These are phyloP conservation scores for Phytophthora chlamydospora DNA, from an alignment of 352 stramenopile genomes.

Conservation along the genomic window DNA sequence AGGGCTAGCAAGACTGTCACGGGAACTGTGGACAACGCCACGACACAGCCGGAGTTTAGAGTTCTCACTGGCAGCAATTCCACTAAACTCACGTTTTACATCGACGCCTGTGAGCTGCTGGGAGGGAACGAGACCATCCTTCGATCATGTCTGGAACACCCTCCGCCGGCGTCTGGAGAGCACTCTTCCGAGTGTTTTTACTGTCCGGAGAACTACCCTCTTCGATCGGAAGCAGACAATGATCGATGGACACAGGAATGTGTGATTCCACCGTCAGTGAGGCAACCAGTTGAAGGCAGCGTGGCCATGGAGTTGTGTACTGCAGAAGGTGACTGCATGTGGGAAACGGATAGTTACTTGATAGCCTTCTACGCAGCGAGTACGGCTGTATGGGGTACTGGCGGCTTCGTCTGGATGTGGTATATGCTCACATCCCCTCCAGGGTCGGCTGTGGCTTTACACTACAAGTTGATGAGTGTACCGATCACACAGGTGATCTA, in stretches of 20 bases:
- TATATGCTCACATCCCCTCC: constrained; percentile 42
- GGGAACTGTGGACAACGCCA: constrained; percentile 16
- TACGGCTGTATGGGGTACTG: constrained; percentile 35
- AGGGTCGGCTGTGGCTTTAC: constrained; percentile 47
- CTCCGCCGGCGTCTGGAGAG: not conserved
- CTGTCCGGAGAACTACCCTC: constrained; percentile 40
- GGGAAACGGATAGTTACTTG: constrained; percentile 19
- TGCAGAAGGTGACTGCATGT: constrained; percentile 41
- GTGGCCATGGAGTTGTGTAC: constrained; percentile 58
- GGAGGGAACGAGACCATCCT: constrained; percentile 44
- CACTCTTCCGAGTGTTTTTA: constrained; percentile 40
- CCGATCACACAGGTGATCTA: constrained; percentile 45
- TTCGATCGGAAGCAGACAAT: not conserved
- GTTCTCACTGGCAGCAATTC: constrained; percentile 20
- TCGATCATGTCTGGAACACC: constrained; percentile 47
- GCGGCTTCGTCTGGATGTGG: constrained; percentile 37
- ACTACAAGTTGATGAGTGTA: constrained; percentile 52
- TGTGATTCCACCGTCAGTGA: constrained; percentile 23
- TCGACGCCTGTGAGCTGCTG: constrained; percentile 64
- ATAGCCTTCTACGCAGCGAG: constrained; percentile 43
- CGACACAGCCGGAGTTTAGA: constrained; percentile 9
- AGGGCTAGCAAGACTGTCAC: constrained; percentile 32
- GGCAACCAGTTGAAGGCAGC: constrained; percentile 35
- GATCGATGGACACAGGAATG: constrained; percentile 27
- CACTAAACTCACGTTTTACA: constrained; percentile 46